A percentile compares a stretch with the other conserved stretches of the same genome.
Evolutionary conservation across 192 early-diverging fungal genomes (phyloP).

Genomic region (Rhizophagus sp.): DNA sequence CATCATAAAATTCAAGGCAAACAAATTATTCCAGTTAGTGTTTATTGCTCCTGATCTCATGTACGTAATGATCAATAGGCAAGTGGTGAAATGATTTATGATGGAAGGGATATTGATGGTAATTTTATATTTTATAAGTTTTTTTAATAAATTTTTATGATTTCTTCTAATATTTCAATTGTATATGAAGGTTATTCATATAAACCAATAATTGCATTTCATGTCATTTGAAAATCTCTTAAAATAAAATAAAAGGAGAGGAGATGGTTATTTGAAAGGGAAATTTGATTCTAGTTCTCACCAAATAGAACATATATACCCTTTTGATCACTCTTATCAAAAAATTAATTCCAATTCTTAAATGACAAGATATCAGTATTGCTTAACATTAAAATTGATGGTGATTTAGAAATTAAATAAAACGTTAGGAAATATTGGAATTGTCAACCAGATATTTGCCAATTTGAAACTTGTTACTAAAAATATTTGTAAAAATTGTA

Average conservation of each 20-base stretch:
- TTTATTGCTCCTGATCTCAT: background rate
- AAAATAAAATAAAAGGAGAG: background rate
- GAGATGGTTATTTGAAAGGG: background rate
- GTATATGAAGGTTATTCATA: background rate
- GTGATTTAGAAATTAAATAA: conserved; percentile 4
- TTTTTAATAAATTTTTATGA: background rate
- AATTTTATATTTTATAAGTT: background rate
- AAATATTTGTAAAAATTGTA: conserved; percentile 12
- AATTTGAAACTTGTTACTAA: conserved; percentile 15
- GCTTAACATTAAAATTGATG: background rate
- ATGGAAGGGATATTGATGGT: background rate
- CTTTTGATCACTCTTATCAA: background rate
- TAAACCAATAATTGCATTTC: background rate
- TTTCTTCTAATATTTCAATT: background rate
- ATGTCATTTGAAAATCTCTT: background rate
- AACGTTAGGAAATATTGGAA: background rate
- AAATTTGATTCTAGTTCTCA: background rate
- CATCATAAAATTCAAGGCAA: background rate
- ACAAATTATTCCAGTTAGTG: background rate
- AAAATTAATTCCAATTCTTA: background rate
- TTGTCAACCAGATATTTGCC: conserved; percentile 16
- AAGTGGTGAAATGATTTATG: background rate
- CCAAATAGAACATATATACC: background rate
- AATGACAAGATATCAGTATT: conserved; percentile 3
- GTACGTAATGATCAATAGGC: background rate